Evolutionary conservation across 1,284 basidiomycete species (phyloP).

Genomic region (Trichosporon coremiiforme): DNA sequence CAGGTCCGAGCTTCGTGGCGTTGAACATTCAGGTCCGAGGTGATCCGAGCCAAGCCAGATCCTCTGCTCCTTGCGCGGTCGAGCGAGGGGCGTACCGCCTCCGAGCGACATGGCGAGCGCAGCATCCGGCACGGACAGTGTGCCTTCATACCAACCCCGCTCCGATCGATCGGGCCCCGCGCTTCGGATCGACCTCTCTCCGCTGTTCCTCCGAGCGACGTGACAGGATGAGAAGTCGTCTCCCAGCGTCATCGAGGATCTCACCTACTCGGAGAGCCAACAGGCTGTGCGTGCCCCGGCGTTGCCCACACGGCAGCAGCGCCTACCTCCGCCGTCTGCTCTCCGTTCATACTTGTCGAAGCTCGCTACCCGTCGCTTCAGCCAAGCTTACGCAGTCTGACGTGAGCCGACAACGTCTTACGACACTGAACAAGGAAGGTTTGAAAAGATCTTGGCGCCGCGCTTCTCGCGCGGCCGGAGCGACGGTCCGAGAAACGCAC

Average conservation of each 20-base stretch:
- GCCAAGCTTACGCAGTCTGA: no score
- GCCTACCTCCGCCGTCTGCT: background rate
- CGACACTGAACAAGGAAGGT: background rate
- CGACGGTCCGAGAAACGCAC: background rate
- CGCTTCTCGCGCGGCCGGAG: background rate
- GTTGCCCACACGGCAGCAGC: background rate
- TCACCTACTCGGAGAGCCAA: background rate
- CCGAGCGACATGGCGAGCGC: background rate
- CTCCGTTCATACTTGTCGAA: no score
- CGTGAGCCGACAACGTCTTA: no score
- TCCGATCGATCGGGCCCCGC: background rate
- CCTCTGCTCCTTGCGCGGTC: no score
- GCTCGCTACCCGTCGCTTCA: no score
- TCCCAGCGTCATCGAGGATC: background rate
- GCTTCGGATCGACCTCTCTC: background rate
- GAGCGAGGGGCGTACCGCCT: background rate
- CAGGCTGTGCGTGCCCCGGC: background rate
- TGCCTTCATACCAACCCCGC: background rate
- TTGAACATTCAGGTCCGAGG: background rate
- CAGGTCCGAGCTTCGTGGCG: background rate
- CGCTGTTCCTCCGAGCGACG: no score
- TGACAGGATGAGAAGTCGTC: background rate
- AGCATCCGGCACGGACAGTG: background rate
- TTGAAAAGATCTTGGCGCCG: background rate
- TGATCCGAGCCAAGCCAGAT: no score